Percentiles rank a stretch among this genome's conserved stretches.
Evolutionary conservation across 2,329 filamentous ascomycete species (phyloP).

Genomic region (Colletotrichum scovillei): DNA sequence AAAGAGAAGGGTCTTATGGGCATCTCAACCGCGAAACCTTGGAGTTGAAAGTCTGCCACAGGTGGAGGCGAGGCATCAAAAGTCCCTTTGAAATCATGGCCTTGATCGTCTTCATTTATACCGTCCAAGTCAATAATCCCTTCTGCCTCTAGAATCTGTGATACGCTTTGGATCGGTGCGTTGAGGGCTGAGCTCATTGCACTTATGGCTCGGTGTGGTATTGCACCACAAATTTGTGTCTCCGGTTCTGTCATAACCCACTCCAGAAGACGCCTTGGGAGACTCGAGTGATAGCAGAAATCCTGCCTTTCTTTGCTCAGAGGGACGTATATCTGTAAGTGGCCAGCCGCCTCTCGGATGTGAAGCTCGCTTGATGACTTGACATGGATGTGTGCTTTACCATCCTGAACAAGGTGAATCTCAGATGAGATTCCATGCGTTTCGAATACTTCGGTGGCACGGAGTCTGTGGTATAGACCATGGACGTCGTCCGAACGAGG

Average conservation of each 20-base stretch:
- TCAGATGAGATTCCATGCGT: slow-evolving; percentile 44
- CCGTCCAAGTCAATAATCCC: neutral
- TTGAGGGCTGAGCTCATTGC: neutral
- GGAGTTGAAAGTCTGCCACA: too few relatives aligned
- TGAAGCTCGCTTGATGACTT: slow-evolving; percentile 40
- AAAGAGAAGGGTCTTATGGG: neutral
- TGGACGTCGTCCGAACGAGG: neutral
- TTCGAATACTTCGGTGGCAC: slow-evolving; percentile 41
- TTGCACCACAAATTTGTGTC: slow-evolving; percentile 16
- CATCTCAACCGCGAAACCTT: neutral
- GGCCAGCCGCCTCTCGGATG: slow-evolving; percentile 40
- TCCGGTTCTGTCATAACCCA: slow-evolving; percentile 49
- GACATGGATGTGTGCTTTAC: slow-evolving; percentile 26
- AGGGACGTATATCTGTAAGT: slow-evolving; percentile 46
- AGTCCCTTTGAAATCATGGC: neutral
- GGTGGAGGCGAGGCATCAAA: neutral
- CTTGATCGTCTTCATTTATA: neutral
- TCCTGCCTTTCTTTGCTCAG: slow-evolving; percentile 40
- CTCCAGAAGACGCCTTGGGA: slow-evolving; percentile 42
- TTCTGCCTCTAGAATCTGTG: neutral
- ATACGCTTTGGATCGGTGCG: neutral
- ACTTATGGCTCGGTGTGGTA: neutral
- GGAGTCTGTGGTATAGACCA: slow-evolving; percentile 7
- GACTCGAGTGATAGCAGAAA: slow-evolving; percentile 41
- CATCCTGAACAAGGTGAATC: slow-evolving; percentile 43